Conservation (phyloP, 2,329 filamentous ascomycete genomes). For the Dactylellina cionopaga region DNA sequence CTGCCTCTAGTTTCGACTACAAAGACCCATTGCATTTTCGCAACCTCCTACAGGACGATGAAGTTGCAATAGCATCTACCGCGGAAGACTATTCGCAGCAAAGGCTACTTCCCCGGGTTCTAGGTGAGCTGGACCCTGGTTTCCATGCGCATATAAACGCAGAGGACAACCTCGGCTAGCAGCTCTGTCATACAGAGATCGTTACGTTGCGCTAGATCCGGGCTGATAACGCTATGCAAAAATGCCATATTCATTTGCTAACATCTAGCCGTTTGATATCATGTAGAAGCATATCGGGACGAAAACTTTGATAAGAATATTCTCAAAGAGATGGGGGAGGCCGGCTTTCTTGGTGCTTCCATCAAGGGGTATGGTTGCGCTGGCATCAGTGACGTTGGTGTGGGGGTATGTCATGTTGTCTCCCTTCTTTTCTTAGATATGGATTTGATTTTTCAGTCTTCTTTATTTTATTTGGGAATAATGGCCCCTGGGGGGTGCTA, state of each 20-base stretch:
- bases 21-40: constrained; percentile 82
- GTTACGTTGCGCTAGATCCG: no score
- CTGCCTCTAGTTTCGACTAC: constrained; percentile 76
- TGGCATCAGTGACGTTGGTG: constrained; percentile 85
- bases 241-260: not conserved
- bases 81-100: constrained; percentile 96
- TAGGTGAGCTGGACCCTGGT: constrained; percentile 70
- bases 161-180: constrained; percentile 21
- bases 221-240: not conserved
- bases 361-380: constrained; percentile 90
- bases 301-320: constrained; percentile 88
- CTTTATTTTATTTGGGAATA: no score
- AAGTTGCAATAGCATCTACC: constrained; percentile 87
- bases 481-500: no score
- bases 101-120: constrained; percentile 80
- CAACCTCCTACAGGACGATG: constrained; percentile 85
- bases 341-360: constrained; percentile 86
- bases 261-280: not conserved
- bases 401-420: constrained; percentile 65
- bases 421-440: not conserved
- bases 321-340: constrained; percentile 88
- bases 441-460: not conserved
- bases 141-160: no score
- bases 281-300: constrained; percentile 80
- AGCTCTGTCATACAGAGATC: constrained; percentile 2